Evolutionary conservation across 2,329 filamentous ascomycete genomes (phyloP).

Genomic region (Grosmannia serpens): DNA sequence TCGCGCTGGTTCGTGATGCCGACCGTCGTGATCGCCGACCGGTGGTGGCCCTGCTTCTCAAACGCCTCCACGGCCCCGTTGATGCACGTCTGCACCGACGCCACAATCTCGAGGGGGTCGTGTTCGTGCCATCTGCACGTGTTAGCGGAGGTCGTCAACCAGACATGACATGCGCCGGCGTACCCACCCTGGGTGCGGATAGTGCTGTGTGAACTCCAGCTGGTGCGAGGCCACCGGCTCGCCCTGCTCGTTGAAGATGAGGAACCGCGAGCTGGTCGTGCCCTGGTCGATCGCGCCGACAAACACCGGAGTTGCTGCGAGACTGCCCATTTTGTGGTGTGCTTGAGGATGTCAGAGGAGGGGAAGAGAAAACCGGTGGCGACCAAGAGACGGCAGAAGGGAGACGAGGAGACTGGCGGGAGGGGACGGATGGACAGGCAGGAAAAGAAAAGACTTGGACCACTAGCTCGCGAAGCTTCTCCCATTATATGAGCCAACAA

Average conservation of each 20-base stretch:
- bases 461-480: too few species aligned
- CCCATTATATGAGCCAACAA: too few species aligned
- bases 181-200: constrained; percentile 81
- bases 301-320: constrained; percentile 38
- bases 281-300: constrained; percentile 86
- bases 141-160: background rate
- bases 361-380: background rate
- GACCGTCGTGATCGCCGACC: constrained; percentile 60
- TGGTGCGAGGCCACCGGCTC: constrained; percentile 73
- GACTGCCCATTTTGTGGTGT: background rate
- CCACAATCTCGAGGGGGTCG: constrained; percentile 65
- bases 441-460: background rate
- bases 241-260: constrained; percentile 75
- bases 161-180: constrained; percentile 31
- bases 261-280: constrained; percentile 78
- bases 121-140: constrained; percentile 73
- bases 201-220: constrained; percentile 75
- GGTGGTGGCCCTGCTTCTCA: constrained; percentile 52
- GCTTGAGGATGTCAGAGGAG: background rate
- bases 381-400: background rate
- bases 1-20: constrained; percentile 89
- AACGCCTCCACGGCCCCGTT: constrained; percentile 65
- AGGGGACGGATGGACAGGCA: background rate
- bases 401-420: background rate
- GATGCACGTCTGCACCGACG: constrained; percentile 69